Evolutionary conservation across 78 protist species (phyloP).

Genomic region (Paulinella micropora): DNA sequence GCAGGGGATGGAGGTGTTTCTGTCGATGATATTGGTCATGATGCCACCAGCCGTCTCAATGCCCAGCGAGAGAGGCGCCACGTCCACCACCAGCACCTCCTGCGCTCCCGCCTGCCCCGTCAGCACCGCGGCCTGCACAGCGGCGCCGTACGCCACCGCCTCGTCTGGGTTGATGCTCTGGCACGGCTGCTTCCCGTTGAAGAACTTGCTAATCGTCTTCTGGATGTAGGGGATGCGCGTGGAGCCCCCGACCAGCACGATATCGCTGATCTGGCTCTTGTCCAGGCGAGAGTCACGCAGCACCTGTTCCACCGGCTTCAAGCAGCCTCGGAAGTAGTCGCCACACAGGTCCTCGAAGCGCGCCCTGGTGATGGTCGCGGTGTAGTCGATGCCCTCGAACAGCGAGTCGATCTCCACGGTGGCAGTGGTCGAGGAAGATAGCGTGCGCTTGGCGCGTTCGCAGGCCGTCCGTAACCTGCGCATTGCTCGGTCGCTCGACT

Average conservation of each 20-base stretch:
- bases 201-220: conserved; percentile 74
- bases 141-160: conserved; percentile 62
- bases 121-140: conserved; percentile 33
- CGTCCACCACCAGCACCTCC: conserved; percentile 36
- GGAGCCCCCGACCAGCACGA: conserved; percentile 95
- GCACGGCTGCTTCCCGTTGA: conserved; percentile 83
- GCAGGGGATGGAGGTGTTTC: conserved; percentile 41
- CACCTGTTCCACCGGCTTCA: conserved; percentile 75
- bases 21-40: conserved; percentile 32
- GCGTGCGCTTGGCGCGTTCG: conserved; percentile 65
- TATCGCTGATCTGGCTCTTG: conserved; percentile 61
- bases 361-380: conserved; percentile 84
- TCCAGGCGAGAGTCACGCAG: conserved; percentile 68
- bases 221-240: conserved; percentile 93
- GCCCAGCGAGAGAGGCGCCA: conserved; percentile 60
- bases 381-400: conserved; percentile 87
- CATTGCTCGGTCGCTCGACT: conserved; percentile 27
- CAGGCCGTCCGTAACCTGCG: conserved; percentile 48
- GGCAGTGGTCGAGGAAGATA: conserved; percentile 60
- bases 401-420: conserved; percentile 86
- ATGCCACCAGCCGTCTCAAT: conserved; percentile 52
- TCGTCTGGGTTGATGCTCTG: conserved; percentile 45
- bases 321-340: conserved; percentile 73
- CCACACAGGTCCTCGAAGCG: conserved; percentile 83
- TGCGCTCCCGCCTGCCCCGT: conserved; percentile 40